Base-by-base conservation (phyloP, 2,329 filamentous ascomycete species). In the Aspergillus carbonarius region DNA sequence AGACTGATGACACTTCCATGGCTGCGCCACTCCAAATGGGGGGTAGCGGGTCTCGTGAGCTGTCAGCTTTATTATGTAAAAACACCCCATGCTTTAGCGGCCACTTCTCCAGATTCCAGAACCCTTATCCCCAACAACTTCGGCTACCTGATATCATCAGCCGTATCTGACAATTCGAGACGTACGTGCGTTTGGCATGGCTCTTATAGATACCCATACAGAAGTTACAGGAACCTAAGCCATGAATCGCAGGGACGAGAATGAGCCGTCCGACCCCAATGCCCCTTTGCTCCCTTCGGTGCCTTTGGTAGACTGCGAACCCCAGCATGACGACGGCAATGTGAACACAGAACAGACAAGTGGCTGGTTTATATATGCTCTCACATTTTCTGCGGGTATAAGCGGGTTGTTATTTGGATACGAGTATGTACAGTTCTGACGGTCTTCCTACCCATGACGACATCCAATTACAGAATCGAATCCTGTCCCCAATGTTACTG, bases 381-480 rank as follows among this genome's bases (percentile, higher is more conserved):
- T 87, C 52, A 85, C 83, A 0, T 75, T 85, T 46, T 82, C 83
- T 20, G 84, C 84, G 6, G 83, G 83, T 4, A 78, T 87, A 13
- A 83, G 80, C 52, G 84, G 84, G 3, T 71, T 87, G 13, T 71
- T 87, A 15, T 87, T 87, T 72, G 85, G 85, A 57, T 87, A 85
- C 67, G 85, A 87, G 82, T 83, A 75, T 57, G 73, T 60, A 27
- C 35, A 9, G 13, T 15, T 15, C 32, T 10, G 9, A 10, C 30
- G 7, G 10, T 23, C 25, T 7, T 8, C n/a, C 8, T 34, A 46
- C 13, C 5, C 12, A 32, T 27, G 18, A 27, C 18, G 12, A 20
- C 25, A 20, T 15, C 20, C 40, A 42, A 27, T 10, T 20, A n/a
- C 35, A 39, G 12, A 23, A 18, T 9, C 8, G 37, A 35, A 15